Evolutionary conservation across 2,329 filamentous ascomycete species (phyloP), one percentile per base, ranked within the genome.

Genomic region (Hortaea sp.): DNA sequence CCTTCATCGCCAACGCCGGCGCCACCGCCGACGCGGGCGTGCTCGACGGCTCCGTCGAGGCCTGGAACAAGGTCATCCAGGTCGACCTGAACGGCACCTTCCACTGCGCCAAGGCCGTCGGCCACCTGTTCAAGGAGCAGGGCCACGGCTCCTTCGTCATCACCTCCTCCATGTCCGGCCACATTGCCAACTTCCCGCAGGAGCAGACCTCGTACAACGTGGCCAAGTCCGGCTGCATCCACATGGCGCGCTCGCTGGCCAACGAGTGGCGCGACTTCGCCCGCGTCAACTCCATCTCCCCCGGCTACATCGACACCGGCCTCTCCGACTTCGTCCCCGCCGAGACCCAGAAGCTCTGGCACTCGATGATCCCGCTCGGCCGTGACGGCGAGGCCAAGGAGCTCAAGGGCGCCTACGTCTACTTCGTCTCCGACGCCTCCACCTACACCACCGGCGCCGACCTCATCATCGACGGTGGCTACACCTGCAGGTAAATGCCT

Each of bases 81-180:
- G 82, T 90, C 60, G 94, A 95, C 67, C 75, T 94, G 56, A 92
- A 81, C n/a, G 89, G 88, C 9, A 81, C 77, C 29, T 86, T 88
- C 68, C 79, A 89, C 76, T 94, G 87, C 52, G 87, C 88, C 28
- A 86, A 90, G 71, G 87, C 87, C 13, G 85, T 87, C n/a, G 89
- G 88, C 31, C 76, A 82, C 46, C 84, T 92, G 68, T 83, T 82
- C 75, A 79, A 79, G 66, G 69, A 81, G 67, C 74, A 76, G 51
- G 77, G 78, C 56, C 79, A 70, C 7, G 81, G 81, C 42, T 78
- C 73, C 50, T 75, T 84, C 62, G 71, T 84, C 66, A 79, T 82
- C 63, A 84, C 81, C 35, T 73, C 79, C n/a, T 78, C 74, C 56
- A 84, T 90, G 85, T 87, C 83, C 42, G 86, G 85, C 54, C 79